These are phyloP conservation scores for Aspergillus bombycis DNA, from an alignment of 2,329 filamentous ascomycete genomes.

Conservation along the genomic window DNA sequence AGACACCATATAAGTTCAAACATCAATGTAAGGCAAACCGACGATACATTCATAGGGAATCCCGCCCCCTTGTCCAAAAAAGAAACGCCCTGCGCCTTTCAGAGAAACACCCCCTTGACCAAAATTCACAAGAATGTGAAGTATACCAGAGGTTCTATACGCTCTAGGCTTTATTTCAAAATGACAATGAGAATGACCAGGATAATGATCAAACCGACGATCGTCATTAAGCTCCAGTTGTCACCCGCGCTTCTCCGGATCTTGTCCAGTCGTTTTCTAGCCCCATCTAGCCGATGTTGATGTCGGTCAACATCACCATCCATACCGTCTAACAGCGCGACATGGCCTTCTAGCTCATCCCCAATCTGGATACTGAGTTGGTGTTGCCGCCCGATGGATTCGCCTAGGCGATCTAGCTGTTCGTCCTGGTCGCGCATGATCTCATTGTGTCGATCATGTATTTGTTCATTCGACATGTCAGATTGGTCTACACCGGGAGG, in stretches of 20 bases:
- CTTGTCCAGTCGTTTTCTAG: slow-evolving; percentile 69
- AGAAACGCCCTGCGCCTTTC: background rate
- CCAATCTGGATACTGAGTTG: slow-evolving; percentile 95
- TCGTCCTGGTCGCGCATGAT: slow-evolving; percentile 89
- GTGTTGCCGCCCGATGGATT: slow-evolving; percentile 83
- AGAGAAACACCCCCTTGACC: background rate
- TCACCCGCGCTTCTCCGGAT: slow-evolving; percentile 76
- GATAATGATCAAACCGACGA: slow-evolving; percentile 80
- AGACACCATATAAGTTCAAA: background rate
- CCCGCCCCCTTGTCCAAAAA: background rate
- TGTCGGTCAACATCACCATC: slow-evolving; percentile 83
- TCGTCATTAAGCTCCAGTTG: slow-evolving; percentile 82
- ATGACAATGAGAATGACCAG: slow-evolving; percentile 81
- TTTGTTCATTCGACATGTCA: slow-evolving; percentile 75
- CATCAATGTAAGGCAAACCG: background rate
- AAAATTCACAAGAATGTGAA: background rate
- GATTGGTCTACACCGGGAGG: slow-evolving; percentile 53
- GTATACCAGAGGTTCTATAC: slow-evolving; percentile 1
- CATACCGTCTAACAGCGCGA: slow-evolving; percentile 84
- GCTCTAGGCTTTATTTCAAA: slow-evolving; percentile 61
- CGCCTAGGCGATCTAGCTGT: slow-evolving; percentile 85
- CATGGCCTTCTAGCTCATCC: slow-evolving; percentile 90
- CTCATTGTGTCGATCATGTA: slow-evolving; percentile 80
- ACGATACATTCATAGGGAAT: background rate
- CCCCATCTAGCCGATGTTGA: slow-evolving; percentile 73